Conservation (phyloP, 2,329 filamentous ascomycete genomes). For the Emydomyces testavorans region DNA sequence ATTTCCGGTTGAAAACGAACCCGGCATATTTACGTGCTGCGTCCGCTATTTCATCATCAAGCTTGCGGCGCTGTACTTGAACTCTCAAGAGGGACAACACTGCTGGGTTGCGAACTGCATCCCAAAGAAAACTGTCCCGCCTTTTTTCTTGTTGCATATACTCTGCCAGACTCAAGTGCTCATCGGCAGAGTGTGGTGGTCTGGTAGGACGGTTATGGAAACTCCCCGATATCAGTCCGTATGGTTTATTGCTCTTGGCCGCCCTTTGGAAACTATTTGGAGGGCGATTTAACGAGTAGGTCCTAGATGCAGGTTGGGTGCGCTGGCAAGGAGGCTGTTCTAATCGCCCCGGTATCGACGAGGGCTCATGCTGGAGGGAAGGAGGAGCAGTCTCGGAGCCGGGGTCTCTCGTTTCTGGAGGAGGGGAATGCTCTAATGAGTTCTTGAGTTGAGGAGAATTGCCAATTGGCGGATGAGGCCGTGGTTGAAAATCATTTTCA, state of each 20-base stretch:
- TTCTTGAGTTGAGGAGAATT: too few relatives aligned
- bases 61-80: not conserved
- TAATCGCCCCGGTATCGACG: not conserved
- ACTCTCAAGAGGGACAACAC: not conserved
- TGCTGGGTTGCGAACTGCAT: not conserved
- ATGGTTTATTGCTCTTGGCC: not conserved
- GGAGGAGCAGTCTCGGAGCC: too few relatives aligned
- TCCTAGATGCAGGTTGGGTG: not conserved
- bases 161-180: not conserved
- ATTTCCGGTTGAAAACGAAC: constrained; percentile 2
- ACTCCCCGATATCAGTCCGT: not conserved
- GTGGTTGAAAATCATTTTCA: too few relatives aligned
- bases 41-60: not conserved
- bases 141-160: not conserved
- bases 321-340: not conserved
- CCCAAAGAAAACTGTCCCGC: not conserved
- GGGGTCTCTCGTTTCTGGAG: too few relatives aligned
- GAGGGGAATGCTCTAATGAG: too few relatives aligned
- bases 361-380: not conserved
- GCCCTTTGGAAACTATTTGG: too few relatives aligned
- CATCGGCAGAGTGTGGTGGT: not conserved
- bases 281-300: not conserved
- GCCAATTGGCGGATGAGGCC: too few relatives aligned
- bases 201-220: too few relatives aligned
- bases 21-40: not conserved